Evolutionary conservation across 768 basidiomycete genomes (phyloP), one percentile per base, ranked within the genome.

Genomic region (Psilocybe cubensis): DNA sequence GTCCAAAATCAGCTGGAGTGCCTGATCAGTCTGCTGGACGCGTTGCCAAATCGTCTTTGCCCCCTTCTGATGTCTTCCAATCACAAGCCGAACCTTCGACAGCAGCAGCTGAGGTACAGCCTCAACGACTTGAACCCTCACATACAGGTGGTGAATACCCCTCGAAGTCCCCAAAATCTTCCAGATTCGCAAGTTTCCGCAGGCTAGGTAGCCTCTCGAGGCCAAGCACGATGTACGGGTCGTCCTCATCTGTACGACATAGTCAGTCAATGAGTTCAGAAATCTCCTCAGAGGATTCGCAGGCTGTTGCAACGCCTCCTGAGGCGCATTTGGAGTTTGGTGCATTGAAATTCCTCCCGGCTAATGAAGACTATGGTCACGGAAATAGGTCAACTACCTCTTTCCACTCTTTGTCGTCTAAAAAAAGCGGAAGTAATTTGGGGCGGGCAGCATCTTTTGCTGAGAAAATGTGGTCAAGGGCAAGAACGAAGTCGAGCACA

Each of bases 221-320:
- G 68, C 66, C 67, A 17, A 62, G 12, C 54, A 52, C 54, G 8
- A 60, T 76, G 1, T 78, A 80, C 20, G 66, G 62, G 2, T 53
- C 57, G 4, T 62, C 65, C 49, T 53, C 57, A 4, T 61, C 64
- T 52, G 76, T 81, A 21, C 80, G 89, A 14, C 73, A 83, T 31
- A 91, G 89, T 64, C 74, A 83, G 51, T 87, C 86, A 23, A 71
- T 74, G 20, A 82, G 80, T 1, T 86, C 85, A 1, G 83, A 84
- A 61, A 70, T 86, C 53, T 89, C 87, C 0, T 87, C 85, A 5
- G 88, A 91, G 60, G 88, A 89, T 63, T 88, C 86, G 23, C 78
- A 78, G 28, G 73, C 80, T 20, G 79, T 86, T n/a, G 72, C 78
- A 5, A 87, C 85, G 18, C 88, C 88, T 25, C 79, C 86, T 6